These are phyloP conservation scores for Achlya hypogyna DNA, from an alignment of 352 stramenopile genomes.

Conservation along the genomic window DNA sequence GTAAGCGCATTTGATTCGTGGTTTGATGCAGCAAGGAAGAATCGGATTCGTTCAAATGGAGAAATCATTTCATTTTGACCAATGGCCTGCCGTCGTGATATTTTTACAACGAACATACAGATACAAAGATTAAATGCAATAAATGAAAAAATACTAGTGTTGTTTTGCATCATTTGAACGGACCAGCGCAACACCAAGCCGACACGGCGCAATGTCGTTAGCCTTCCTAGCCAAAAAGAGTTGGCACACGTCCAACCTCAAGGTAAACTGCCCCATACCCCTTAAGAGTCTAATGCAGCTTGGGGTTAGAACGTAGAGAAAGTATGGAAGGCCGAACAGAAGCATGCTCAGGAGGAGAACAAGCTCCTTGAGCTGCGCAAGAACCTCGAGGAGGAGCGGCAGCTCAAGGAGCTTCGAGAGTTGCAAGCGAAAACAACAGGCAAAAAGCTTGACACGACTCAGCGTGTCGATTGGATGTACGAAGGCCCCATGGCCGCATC, in stretches of 20 bases:
- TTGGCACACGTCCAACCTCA: conserved; percentile 95
- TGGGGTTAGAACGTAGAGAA: conserved; percentile 91
- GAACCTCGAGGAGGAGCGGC: conserved; percentile 94
- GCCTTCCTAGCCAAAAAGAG: conserved; percentile 95
- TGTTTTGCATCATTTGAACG: not conserved
- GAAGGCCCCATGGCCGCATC: conserved; percentile 79
- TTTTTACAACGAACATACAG: too few species aligned
- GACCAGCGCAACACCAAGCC: too few species aligned
- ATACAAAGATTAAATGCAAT: not conserved
- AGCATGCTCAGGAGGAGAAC: conserved; percentile 87
- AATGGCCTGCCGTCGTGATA: too few species aligned
- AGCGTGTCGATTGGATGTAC: conserved; percentile 96
- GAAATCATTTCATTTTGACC: not conserved
- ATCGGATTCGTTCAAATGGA: too few species aligned
- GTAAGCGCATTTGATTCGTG: too few species aligned
- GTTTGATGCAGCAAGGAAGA: too few species aligned
- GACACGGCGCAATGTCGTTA: conserved; percentile 69
- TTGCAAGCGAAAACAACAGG: conserved; percentile 75
- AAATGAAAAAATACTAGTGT: not conserved
- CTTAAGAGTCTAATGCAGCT: not conserved
- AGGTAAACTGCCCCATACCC: conserved; percentile 31
- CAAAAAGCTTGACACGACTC: conserved; percentile 67
- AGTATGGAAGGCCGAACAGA: conserved; percentile 95
- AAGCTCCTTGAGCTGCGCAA: conserved; percentile 92
- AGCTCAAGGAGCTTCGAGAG: conserved; percentile 91